A percentile compares a stretch with the other conserved stretches of the same genome.
Conservation (phyloP, 768 basidiomycete genomes). For the Suillus clintonianus region DNA sequence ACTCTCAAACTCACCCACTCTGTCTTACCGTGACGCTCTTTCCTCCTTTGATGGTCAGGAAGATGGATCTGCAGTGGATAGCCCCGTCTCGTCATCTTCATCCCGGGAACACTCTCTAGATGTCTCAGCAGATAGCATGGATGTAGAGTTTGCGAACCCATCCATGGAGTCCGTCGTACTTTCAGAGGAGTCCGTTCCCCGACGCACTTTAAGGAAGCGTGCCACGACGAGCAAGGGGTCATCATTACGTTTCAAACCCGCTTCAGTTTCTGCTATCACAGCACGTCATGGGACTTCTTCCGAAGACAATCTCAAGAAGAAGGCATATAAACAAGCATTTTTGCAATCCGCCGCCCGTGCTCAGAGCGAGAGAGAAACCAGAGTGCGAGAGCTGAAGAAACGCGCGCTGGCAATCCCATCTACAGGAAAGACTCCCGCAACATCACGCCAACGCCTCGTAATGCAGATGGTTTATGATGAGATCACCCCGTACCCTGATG, state of each 20-base stretch:
- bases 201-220: slow-evolving; percentile 30
- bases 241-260: slow-evolving; percentile 25
- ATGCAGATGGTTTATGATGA: slow-evolving; percentile 66
- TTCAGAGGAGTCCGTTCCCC: slow-evolving; percentile 19
- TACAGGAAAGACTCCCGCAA: slow-evolving; percentile 50
- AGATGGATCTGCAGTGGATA: slow-evolving; percentile 28
- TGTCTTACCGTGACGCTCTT: slow-evolving; percentile 32
- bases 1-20: slow-evolving; percentile 26
- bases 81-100: slow-evolving; percentile 33
- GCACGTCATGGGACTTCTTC: slow-evolving; percentile 26
- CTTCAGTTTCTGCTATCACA: slow-evolving; percentile 19
- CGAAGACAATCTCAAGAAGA: slow-evolving; percentile 31
- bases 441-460: slow-evolving; percentile 53
- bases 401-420: slow-evolving; percentile 35
- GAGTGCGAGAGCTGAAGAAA: slow-evolving; percentile 31
- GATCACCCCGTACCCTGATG: slow-evolving; percentile 65
- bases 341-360: slow-evolving; percentile 20
- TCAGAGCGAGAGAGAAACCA: slow-evolving; percentile 31
- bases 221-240: slow-evolving; percentile 22
- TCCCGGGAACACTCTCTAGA: slow-evolving; percentile 33
- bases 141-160: slow-evolving; percentile 21
- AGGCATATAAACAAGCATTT: slow-evolving; percentile 22
- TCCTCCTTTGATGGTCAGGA: slow-evolving; percentile 34
- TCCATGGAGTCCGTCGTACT: slow-evolving; percentile 28
- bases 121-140: slow-evolving; percentile 23